Evolutionary conservation across 441 rosid genomes (phyloP).

Genomic region (Populus trichocarpa): DNA sequence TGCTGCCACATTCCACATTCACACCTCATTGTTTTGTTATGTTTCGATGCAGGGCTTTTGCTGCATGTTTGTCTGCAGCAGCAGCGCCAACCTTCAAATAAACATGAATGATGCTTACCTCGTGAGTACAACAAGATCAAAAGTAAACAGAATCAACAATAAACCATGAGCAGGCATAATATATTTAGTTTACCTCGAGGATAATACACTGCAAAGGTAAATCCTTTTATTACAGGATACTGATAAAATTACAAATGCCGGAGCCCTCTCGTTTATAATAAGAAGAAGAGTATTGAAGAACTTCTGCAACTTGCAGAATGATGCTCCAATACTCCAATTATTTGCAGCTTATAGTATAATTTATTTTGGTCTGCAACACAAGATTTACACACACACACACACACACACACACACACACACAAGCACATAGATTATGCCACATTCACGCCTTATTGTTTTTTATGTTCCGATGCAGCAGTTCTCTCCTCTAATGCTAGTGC

Average conservation of each 20-base stretch:
- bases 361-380: not conserved
- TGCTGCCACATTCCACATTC: not conserved
- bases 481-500: not conserved
- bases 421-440: not conserved
- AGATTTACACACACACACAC: not conserved
- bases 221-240: no score
- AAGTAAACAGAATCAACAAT: not conserved
- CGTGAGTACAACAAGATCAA: not conserved
- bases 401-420: not conserved
- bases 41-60: not conserved
- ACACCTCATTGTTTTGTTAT: not conserved
- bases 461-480: not conserved
- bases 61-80: no score
- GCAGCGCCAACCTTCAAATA: no score
- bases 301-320: not conserved
- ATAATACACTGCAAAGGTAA: not conserved
- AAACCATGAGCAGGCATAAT: not conserved
- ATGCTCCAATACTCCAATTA: not conserved
- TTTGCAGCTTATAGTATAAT: not conserved
- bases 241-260: not conserved
- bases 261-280: not conserved
- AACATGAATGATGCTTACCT: no score
- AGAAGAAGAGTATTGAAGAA: not conserved
- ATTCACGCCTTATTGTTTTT: not conserved
- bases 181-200: not conserved